These are phyloP conservation scores for Botrytis fabae DNA, from an alignment of 2,329 filamentous ascomycete species.

Conservation along the genomic window DNA sequence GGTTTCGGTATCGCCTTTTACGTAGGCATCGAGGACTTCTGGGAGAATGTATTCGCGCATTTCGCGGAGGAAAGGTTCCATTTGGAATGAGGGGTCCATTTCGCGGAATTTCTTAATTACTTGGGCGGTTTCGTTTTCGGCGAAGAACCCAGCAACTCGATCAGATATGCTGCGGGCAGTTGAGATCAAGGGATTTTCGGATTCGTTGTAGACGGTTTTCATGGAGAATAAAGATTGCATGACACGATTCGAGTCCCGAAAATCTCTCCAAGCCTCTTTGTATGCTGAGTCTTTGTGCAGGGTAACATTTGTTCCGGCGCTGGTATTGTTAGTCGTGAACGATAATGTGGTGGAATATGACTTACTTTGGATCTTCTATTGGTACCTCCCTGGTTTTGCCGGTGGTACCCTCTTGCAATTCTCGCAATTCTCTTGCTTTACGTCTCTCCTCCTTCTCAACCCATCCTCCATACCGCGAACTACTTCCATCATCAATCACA, in stretches of 20 bases:
- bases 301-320: conserved; percentile 90
- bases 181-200: conserved; percentile 91
- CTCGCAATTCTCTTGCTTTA: conserved; percentile 72
- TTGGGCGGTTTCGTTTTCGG: conserved; percentile 95
- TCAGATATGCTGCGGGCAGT: conserved; percentile 92
- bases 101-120: conserved; percentile 97
- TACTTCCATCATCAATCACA: conserved; percentile 95
- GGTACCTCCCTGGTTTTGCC: conserved; percentile 58
- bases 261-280: conserved; percentile 98
- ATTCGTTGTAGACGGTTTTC: conserved; percentile 89
- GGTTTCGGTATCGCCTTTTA: conserved; percentile 90
- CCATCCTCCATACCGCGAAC: conserved; percentile 94
- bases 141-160: conserved; percentile 90
- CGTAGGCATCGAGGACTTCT: conserved; percentile 95
- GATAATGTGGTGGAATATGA: conserved; percentile 31
- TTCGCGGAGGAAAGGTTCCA: conserved; percentile 92
- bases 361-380: conserved; percentile 87
- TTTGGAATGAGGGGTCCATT: conserved; percentile 92
- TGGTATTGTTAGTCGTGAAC: conserved; percentile 46
- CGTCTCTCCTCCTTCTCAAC: conserved; percentile 92
- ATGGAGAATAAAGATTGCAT: conserved; percentile 87
- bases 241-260: conserved; percentile 84
- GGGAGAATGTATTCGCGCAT: conserved; percentile 97
- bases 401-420: conserved; percentile 55
- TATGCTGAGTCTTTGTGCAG: conserved; percentile 95